phyloP scores from a whole-genome alignment of 139 green algal genomes.

The Tetradesmus obliquus region DNA sequence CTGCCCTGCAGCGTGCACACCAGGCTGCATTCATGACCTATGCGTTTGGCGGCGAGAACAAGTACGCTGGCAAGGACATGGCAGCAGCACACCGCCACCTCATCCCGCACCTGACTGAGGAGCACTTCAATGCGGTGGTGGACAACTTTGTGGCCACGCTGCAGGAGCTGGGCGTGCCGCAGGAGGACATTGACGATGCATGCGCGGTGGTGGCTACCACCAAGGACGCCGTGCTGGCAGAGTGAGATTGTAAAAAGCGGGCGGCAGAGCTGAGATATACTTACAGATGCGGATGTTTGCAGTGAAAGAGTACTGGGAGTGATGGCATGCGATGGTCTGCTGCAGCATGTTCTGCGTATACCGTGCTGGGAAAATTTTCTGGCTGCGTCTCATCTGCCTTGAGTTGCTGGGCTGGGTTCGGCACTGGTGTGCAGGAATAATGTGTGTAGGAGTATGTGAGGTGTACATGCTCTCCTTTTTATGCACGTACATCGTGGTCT shows the following conservation, averaged over 20 bases:
- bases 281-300: no score
- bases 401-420: no score
- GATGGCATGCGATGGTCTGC: no score
- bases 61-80: slow-evolving; percentile 13
- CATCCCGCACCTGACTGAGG: background rate
- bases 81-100: background rate
- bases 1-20: background rate
- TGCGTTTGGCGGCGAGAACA: background rate
- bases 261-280: background rate
- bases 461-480: no score
- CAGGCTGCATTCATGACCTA: slow-evolving; percentile 20
- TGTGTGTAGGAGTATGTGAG: no score
- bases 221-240: slow-evolving; percentile 22
- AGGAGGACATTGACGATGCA: slow-evolving; percentile 23
- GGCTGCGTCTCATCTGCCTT: no score
- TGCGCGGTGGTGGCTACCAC: background rate
- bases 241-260: background rate
- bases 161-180: background rate
- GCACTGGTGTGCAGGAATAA: no score
- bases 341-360: no score
- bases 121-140: slow-evolving; percentile 23
- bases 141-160: slow-evolving; percentile 22
- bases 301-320: no score
- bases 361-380: no score
- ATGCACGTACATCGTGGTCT: no score